phyloP scores from a whole-genome alignment of 768 basidiomycete genomes.

The Mycena maculata region DNA sequence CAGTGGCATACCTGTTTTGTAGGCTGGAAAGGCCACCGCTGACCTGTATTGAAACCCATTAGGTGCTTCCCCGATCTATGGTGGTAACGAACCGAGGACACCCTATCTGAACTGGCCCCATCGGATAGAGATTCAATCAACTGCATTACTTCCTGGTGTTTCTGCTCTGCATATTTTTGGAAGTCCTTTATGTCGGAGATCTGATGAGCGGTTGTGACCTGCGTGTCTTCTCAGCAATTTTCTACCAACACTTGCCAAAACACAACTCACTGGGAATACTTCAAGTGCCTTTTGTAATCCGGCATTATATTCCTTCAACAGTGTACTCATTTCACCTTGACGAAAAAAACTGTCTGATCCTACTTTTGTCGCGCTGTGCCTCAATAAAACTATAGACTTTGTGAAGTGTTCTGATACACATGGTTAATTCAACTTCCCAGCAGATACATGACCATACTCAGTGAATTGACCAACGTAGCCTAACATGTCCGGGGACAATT shows the following conservation, averaged over 20 bases:
- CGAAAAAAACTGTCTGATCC: no score
- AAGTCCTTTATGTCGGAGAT: background rate
- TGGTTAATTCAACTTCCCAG: background rate
- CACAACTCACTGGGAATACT: background rate
- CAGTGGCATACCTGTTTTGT: background rate
- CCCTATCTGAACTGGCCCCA: background rate
- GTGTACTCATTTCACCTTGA: no score
- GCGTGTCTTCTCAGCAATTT: background rate
- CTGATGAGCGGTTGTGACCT: background rate
- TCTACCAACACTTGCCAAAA: no score
- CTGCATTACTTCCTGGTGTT: slow-evolving; percentile 7
- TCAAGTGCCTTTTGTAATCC: slow-evolving; percentile 4
- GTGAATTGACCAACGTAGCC: background rate
- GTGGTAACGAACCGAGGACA: slow-evolving; percentile 2
- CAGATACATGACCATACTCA: background rate
- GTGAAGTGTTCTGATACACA: no score
- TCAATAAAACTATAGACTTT: no score
- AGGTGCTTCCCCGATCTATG: no score
- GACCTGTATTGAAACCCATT: background rate
- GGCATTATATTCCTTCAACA: background rate
- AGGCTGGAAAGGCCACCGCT: background rate
- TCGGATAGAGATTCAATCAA: slow-evolving; percentile 9
- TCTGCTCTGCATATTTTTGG: background rate
- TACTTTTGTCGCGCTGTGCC: no score
- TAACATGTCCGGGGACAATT: background rate